Base-by-base conservation (phyloP, 805 yeast species). In the Hanseniaspora pseudoguilliermondii region DNA sequence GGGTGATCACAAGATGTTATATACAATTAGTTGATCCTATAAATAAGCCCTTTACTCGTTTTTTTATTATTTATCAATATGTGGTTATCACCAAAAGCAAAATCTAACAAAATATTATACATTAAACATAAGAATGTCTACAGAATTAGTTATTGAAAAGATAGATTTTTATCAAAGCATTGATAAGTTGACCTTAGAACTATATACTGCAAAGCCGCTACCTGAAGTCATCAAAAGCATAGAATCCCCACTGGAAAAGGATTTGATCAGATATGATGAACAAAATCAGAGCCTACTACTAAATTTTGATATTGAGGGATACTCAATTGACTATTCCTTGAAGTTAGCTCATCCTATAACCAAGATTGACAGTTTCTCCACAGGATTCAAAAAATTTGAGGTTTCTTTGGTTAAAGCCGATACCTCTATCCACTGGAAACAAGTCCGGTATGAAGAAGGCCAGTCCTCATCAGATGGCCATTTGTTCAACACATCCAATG, bases 151-250 rank as follows among this genome's bases (percentile, higher is more conserved):
- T 59, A 64, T 66, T 60, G 66, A 75, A 40, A 75, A 75, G 62
- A 69, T 71, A n/a, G 90, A 85, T 60, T 85, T 84, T 81, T 91
- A 82, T 69, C 96, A 93, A 66, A 75, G 82, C 16, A 62, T 70
- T 10, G 70, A 70, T 0, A 65, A 66, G 3, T 78, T 89, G 15
- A 81, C 82, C 0, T 72, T 90, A 32, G 80, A 91, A 1, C 69
- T 91, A 7, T 91, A 83, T 63, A 80, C 86, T 49, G 82, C 84
- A 59, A 77, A 77, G 42, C 76, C 87, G 18, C 81, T 53, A 18
- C 47, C 56, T 10, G 56, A 53, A 2, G 23, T 29, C 11, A 9
- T 53, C 10, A 53, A 46, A 21, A 39, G 21, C 35, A 23, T 53
- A 13, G 16, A 15, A 7, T 15, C 40, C 5, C 56, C 56, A 1